Evolutionary conservation across 495 filamentous ascomycete species (phyloP), one percentile per base, ranked within the genome.

Genomic region (Pseudomonodictys pantanalensis): DNA sequence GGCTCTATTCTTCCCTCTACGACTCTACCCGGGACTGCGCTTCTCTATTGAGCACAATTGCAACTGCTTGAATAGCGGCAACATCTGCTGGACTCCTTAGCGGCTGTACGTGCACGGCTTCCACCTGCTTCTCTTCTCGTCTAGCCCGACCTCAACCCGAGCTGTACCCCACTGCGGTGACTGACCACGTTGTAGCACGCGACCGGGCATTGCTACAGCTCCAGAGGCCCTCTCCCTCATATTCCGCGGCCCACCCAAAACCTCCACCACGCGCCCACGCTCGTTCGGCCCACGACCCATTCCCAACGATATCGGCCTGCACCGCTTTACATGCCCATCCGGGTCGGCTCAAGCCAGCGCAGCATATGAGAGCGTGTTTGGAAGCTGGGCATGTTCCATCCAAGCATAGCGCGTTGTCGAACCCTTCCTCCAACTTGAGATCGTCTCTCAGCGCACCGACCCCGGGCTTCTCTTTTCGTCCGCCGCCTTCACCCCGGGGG

Each of bases 371-470:
- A 29, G 65, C 35, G 42, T 39, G 18, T 41, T 22, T 41, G 50
- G 41, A 45, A 42, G 52, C 52, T 54, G 64, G 64, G 50, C 68
- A 75, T 75, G 72, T 71, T 66, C 58, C 68, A 60, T 62, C 62
- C 66, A 72, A 73, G 72, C 71, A 72, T 66, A 61, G 23, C 45
- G 46, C 69, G 71, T 43, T 60, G 52, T 52, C 64, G 58, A 70
- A 51, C 60, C 55, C 67, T 54, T 35, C 62, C 65, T 43, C 67
- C 68, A 45, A 70, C 61, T 15, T 62, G 52, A 66, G 38, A 44
- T 54, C 24, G n/a, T n/a, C 35, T n/a, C 60, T 41, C 20, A 12
- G 3, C 33, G 60, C 35, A 28, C 29, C 46, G 29, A 20, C 60
- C 30, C 59, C 50, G 30, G 47, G 33, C 53, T 39, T 25, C 43